Base-by-base conservation (phyloP, 495 filamentous ascomycete species). In the Hypoxylon lienhwacheense region DNA sequence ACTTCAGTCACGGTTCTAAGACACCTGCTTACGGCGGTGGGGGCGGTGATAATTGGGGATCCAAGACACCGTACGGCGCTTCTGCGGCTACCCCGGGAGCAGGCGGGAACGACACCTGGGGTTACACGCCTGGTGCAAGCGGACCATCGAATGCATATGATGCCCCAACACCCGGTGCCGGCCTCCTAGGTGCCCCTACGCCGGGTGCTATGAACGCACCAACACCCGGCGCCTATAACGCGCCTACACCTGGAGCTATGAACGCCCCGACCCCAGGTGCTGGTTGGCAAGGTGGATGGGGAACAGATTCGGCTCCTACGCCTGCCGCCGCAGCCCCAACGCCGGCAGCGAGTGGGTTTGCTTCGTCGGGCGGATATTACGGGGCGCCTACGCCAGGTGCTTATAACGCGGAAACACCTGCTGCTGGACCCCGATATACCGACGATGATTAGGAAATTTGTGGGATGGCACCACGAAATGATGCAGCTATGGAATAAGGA, bases 341-440 rank as follows among this genome's bases (percentile, higher is more conserved):
- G 0, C 81, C 80, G 0, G 82, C 74, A 5, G 74, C 76, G n/a
- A 68, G 68, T 16, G 67, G 67, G 3, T 68, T 33, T 28, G 61
- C 61, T 4, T 53, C 56, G 6, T 63, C 68, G 1, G 75, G 73
- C 37, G 77, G 75, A 19, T 84, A 85, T 41, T 83, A 82, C 51
- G 81, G 84, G 47, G 88, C 88, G 2, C 87, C 88, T 2, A 95
- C 91, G 2, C 90, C 90, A 0, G 90, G 84, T 0, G 77, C 81
- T 2, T 89, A 87, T 63, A 83, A 81, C 25, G 82, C 87, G 15
- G 86, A 88, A 65, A 92, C 89, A 0, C 90, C 90, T 2, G 89
- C 87, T 7, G 84, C 85, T 7, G 83, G 77, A 35, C 80, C 80
- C 21, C 67, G 77, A 36, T 83, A 84, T 61, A 68, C 72, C 5